Evolutionary conservation across 176 grass and related monocot genomes (phyloP).

Genomic region (Oryza brachyantha): DNA sequence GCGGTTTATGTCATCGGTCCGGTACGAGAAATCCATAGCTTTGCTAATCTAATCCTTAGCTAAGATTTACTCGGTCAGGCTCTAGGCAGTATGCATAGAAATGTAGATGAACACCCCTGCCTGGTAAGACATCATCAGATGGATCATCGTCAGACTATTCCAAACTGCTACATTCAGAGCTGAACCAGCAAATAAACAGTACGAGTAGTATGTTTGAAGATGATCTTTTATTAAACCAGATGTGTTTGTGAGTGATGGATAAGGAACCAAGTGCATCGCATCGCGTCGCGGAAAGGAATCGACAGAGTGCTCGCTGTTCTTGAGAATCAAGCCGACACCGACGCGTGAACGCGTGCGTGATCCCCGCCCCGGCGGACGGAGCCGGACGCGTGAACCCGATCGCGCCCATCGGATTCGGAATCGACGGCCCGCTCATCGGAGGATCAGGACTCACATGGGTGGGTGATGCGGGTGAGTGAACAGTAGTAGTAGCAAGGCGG

Average conservation of each 20-base stretch:
- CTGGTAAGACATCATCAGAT: too few species aligned
- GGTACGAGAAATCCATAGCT: too few species aligned
- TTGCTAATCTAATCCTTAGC: too few species aligned
- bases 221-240: too few species aligned
- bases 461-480: background rate
- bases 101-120: too few species aligned
- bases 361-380: background rate
- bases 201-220: too few species aligned
- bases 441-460: background rate
- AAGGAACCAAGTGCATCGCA: background rate
- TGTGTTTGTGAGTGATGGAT: too few species aligned
- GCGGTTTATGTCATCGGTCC: too few species aligned
- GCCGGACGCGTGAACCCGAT: background rate
- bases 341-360: slow-evolving; percentile 12
- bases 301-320: too few species aligned
- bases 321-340: background rate
- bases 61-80: too few species aligned
- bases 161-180: background rate
- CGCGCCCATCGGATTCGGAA: background rate
- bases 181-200: background rate
- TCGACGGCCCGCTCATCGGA: background rate
- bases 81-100: too few species aligned
- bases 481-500: background rate
- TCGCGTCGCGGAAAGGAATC: too few species aligned
- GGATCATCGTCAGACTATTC: background rate